Base-by-base conservation (phyloP, 805 yeast genomes). In the Metschnikowia koreensis region DNA sequence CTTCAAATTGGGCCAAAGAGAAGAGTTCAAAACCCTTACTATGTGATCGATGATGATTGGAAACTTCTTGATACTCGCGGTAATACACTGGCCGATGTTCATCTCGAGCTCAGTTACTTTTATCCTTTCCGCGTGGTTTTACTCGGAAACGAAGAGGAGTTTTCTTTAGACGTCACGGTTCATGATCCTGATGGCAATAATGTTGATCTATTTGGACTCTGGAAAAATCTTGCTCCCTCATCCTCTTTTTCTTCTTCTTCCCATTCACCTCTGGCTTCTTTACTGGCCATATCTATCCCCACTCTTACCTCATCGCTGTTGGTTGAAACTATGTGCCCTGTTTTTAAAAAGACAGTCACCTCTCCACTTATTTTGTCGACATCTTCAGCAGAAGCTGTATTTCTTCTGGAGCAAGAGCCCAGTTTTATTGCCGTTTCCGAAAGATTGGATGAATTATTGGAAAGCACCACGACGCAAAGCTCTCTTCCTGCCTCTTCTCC, bases 81-180 rank as follows among this genome's bases (percentile, higher is more conserved):
- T 15, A 6, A 12, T 9, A 9, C 13, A 6, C 29, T 37, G 28
- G 28, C 12, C 26, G n/a, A 16, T 12, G 6, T 17, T 17, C 16
- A 7, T 6, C n/a, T 43, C 22, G 39, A 43, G 16, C n/a, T n/a
- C 9, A 43, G 39, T 26, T 43, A 17, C 31, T 43, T 43, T 22
- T 43, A 43, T 36, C 46, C 46, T 5, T 43, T 43, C 31, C 46
- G 46, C n/a, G 4, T 43, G 6, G 39, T 43, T 16, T 3, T 43
- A 15, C 29, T 43, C 17, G 46, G 46, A 11, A 17, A 33, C 16
- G 46, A 36, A 17, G 13, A 15, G 1, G 39, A 36, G 10, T 16
- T 22, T 12, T 17, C 9, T 11, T 17, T 43, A 9, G 46, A 43
- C 11, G 17, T 43, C 5, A 15, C 46, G 7, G 46, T 34, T 6